These are phyloP conservation scores for Nothophaeocryptopus gaeumannii DNA, from an alignment of 2,329 filamentous ascomycete genomes.

Conservation along the genomic window DNA sequence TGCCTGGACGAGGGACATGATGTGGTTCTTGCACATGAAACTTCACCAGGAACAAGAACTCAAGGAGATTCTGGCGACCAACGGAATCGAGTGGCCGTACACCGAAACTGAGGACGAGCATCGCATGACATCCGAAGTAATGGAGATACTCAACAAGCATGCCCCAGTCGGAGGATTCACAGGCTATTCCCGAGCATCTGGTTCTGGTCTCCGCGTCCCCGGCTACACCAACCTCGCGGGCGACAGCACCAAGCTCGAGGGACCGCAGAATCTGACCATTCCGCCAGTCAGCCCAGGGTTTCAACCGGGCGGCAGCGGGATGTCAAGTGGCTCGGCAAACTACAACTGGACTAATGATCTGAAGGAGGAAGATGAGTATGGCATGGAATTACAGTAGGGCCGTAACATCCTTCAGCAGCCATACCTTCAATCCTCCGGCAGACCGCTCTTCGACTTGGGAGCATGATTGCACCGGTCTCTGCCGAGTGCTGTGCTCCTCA, in stretches of 20 bases:
- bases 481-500: constrained; percentile 5
- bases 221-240: constrained; percentile 90
- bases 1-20: constrained; percentile 93
- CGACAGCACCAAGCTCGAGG: constrained; percentile 63
- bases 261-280: constrained; percentile 25
- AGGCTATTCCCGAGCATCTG: constrained; percentile 73
- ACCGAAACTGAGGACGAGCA: constrained; percentile 86
- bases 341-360: constrained; percentile 56
- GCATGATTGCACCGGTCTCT: constrained; percentile 4
- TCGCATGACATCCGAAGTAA: constrained; percentile 90
- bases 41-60: constrained; percentile 86
- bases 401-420: constrained; percentile 14
- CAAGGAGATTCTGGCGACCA: constrained; percentile 67
- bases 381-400: constrained; percentile 62
- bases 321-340: constrained; percentile 52
- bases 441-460: neutral
- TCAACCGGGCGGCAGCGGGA: constrained; percentile 66
- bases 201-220: constrained; percentile 84
- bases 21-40: constrained; percentile 93
- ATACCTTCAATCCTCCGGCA: constrained; percentile 2
- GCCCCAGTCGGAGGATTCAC: constrained; percentile 66
- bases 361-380: constrained; percentile 93
- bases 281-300: constrained; percentile 49
- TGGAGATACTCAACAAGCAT: constrained; percentile 81
- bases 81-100: constrained; percentile 75